Conservation (phyloP, 352 stramenopile genomes). For the Hyphochytrium catenoides region DNA sequence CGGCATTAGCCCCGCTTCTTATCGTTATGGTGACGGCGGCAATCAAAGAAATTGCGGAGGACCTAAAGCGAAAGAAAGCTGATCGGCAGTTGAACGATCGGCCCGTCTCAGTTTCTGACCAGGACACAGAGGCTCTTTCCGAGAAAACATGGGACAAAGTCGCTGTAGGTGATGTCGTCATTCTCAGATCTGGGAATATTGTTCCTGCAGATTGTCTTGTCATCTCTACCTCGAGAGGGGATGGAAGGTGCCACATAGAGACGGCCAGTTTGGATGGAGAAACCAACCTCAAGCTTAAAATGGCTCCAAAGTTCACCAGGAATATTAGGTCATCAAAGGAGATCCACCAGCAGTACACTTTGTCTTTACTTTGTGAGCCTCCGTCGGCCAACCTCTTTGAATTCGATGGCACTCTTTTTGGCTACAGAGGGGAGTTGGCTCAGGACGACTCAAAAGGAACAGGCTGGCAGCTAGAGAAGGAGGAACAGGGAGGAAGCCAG, state of each 20-base stretch:
- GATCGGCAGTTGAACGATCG: constrained; percentile 51
- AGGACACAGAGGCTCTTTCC: constrained; percentile 24
- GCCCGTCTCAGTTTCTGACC: constrained; percentile 34
- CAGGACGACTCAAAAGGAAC: no score
- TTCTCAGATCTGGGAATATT: constrained; percentile 50
- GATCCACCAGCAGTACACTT: constrained; percentile 33
- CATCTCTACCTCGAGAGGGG: constrained; percentile 32
- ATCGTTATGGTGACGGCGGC: constrained; percentile 68
- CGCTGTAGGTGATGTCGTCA: constrained; percentile 44
- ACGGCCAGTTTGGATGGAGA: constrained; percentile 61
- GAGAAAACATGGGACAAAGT: constrained; percentile 56
- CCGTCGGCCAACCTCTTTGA: neutral
- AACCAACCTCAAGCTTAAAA: constrained; percentile 65
- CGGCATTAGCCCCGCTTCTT: constrained; percentile 48
- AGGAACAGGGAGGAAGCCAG: constrained; percentile 6
- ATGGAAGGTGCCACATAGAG: constrained; percentile 55
- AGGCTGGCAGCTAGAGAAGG: no score
- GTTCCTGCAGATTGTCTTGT: constrained; percentile 52
- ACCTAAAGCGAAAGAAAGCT: constrained; percentile 41
- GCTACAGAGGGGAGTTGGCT: no score
- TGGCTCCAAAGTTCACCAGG: constrained; percentile 39
- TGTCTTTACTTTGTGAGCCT: neutral
- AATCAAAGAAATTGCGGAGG: constrained; percentile 56
- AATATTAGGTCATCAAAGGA: constrained; percentile 36
- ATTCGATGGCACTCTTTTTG: no score